Percentiles rank a stretch among this genome's conserved stretches.
These are phyloP conservation scores for Limnanthes douglasii DNA, from an alignment of 345 rosid species.

Conservation along the genomic window DNA sequence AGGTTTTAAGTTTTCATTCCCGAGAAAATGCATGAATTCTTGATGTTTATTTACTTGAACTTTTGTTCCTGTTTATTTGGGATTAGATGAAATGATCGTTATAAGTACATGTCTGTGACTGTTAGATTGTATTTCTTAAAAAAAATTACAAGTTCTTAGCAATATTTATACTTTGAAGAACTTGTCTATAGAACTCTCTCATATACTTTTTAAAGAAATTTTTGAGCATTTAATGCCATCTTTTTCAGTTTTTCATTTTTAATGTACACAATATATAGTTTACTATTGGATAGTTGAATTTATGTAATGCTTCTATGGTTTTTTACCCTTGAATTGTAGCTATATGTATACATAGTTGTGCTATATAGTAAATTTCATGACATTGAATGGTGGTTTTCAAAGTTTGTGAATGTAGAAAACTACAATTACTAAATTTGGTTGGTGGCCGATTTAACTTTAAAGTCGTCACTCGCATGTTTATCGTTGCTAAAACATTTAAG, in stretches of 20 bases:
- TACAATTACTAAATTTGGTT: constrained; percentile 92
- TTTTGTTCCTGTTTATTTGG: no score
- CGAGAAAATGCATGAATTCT: no score
- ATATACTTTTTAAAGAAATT: neutral
- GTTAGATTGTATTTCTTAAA: no score
- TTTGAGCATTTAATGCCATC: neutral
- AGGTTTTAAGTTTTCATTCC: no score
- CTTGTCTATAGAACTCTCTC: no score
- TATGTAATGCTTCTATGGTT: neutral
- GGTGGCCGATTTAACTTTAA: constrained; percentile 91
- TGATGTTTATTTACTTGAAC: no score
- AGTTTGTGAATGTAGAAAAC: constrained; percentile 95
- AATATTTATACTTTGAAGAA: no score
- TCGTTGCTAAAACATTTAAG: constrained; percentile 3
- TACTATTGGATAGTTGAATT: neutral
- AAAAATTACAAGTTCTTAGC: no score
- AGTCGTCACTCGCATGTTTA: constrained; percentile 96
- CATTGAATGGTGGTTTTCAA: constrained; percentile 60
- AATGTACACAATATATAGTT: no score
- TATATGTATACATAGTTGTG: neutral
- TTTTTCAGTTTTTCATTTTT: neutral
- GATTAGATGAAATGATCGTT: no score
- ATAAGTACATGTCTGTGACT: no score
- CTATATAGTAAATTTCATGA: constrained; percentile 8
- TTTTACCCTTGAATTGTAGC: neutral